Evolutionary conservation across 192 early-diverging fungal species (phyloP).

Genomic region (Backusella tarrabulga): DNA sequence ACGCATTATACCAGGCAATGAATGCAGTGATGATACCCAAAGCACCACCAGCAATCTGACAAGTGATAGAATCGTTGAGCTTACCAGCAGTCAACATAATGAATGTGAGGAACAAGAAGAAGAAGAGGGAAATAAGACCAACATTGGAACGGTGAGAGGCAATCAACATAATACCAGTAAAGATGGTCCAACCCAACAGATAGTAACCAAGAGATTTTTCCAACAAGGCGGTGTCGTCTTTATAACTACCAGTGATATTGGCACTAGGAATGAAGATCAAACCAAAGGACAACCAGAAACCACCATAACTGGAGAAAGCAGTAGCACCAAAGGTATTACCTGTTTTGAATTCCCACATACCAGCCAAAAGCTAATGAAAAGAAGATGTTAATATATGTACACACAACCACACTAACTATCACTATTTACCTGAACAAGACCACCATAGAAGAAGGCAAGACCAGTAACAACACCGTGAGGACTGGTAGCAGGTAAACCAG

Average conservation of each 20-base stretch:
- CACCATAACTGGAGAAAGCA: slow-evolving; percentile 69
- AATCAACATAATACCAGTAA: slow-evolving; percentile 72
- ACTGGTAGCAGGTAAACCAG: slow-evolving; percentile 52
- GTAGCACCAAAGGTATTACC: slow-evolving; percentile 85
- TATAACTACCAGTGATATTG: slow-evolving; percentile 41
- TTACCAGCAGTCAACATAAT: slow-evolving; percentile 66
- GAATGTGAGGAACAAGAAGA: slow-evolving; percentile 65
- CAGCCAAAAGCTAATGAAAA: slow-evolving; percentile 54
- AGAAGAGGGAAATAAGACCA: slow-evolving; percentile 65
- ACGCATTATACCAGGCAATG: slow-evolving; percentile 76
- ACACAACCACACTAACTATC: neutral
- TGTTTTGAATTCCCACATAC: slow-evolving; percentile 57
- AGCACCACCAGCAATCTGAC: slow-evolving; percentile 66
- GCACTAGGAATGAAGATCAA: slow-evolving; percentile 58
- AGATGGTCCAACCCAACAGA: slow-evolving; percentile 68
- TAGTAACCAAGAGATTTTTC: slow-evolving; percentile 57
- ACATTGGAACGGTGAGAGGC: slow-evolving; percentile 64
- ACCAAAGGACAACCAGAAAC: slow-evolving; percentile 66
- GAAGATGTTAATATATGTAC: neutral
- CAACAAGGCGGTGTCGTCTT: slow-evolving; percentile 24
- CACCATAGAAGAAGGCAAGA: slow-evolving; percentile 74
- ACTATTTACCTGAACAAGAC: slow-evolving; percentile 59
- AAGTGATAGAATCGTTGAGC: slow-evolving; percentile 44
- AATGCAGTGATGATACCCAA: slow-evolving; percentile 72
- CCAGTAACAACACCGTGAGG: slow-evolving; percentile 62